Percentiles rank a stretch among this genome's conserved stretches.
These are phyloP conservation scores for Russula dissimulans DNA, from an alignment of 768 basidiomycete species.

Conservation along the genomic window DNA sequence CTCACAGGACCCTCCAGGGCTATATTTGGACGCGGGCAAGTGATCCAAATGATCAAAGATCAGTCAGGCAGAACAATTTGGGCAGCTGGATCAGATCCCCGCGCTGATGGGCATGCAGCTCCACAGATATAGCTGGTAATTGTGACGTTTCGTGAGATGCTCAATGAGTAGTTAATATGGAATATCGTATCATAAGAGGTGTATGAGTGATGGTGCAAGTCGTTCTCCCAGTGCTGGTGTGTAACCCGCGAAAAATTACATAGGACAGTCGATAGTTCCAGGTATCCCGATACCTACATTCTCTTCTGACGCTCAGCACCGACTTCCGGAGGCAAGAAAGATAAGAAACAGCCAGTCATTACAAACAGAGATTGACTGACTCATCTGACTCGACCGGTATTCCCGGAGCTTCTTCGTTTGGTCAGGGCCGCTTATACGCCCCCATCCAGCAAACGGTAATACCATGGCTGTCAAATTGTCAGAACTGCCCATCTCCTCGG, in stretches of 20 bases:
- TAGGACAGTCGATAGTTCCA: background rate
- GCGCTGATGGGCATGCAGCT: slow-evolving; percentile 82
- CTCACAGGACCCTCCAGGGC: slow-evolving; percentile 51
- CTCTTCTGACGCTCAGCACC: slow-evolving; percentile 59
- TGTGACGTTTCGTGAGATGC: background rate
- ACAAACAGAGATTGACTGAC: slow-evolving; percentile 20
- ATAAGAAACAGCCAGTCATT: background rate
- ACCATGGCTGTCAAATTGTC: slow-evolving; percentile 92
- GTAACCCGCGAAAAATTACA: background rate
- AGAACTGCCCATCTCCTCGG: slow-evolving; percentile 78
- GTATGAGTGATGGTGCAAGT: background rate
- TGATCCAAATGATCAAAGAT: slow-evolving; percentile 74
- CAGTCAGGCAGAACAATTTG: slow-evolving; percentile 68
- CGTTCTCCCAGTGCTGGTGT: background rate
- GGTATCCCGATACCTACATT: slow-evolving; percentile 34
- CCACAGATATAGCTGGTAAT: slow-evolving; percentile 47
- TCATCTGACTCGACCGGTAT: slow-evolving; percentile 46
- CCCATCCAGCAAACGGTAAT: slow-evolving; percentile 90
- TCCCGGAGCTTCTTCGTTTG: slow-evolving; percentile 74
- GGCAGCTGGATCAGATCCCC: slow-evolving; percentile 89
- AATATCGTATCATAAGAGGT: background rate
- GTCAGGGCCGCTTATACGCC: slow-evolving; percentile 68
- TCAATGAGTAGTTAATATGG: background rate
- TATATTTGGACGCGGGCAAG: slow-evolving; percentile 77
- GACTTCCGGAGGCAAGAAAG: slow-evolving; percentile 29